A percentile compares a stretch with the other conserved stretches of the same genome.
Conservation (phyloP, 2,329 filamentous ascomycete species). For the Trichophyton benhamiae region DNA sequence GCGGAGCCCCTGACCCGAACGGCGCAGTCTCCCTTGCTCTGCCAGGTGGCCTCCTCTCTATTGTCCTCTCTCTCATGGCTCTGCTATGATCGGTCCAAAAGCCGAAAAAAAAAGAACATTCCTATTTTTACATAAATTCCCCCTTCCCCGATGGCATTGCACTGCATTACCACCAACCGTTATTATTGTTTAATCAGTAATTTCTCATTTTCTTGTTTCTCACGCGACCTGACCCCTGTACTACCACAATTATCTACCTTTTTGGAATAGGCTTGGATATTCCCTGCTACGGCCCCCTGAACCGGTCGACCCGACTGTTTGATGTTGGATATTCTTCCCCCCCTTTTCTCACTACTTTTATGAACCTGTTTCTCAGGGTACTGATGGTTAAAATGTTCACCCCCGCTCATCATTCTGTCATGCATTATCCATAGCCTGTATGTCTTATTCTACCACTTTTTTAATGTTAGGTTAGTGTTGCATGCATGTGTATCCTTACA, state of each 20-base stretch:
- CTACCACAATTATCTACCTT: background rate
- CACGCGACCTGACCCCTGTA: background rate
- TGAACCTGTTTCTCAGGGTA: background rate
- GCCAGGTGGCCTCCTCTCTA: constrained; percentile 10
- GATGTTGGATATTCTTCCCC: background rate
- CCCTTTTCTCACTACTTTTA: background rate
- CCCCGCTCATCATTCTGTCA: background rate
- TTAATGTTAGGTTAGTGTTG: background rate
- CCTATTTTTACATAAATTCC: too few species aligned
- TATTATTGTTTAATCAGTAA: constrained; percentile 1
- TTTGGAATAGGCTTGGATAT: background rate
- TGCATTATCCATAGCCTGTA: background rate
- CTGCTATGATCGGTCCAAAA: constrained; percentile 8
- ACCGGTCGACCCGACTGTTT: background rate
- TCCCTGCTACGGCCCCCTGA: background rate
- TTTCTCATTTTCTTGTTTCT: background rate
- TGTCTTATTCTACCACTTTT: background rate
- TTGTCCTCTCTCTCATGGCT: constrained; percentile 12
- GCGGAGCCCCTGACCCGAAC: constrained; percentile 11
- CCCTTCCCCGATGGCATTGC: too few species aligned
- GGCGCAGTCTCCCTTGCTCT: constrained; percentile 10
- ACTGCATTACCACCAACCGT: too few species aligned
- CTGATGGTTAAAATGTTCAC: background rate
- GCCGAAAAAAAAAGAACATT: too few species aligned
- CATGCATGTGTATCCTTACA: background rate